A percentile compares a stretch with the other conserved stretches of the same genome.
phyloP scores from a whole-genome alignment of 2,329 filamentous ascomycete species.

The Mycosphaerelloides madeirae region DNA sequence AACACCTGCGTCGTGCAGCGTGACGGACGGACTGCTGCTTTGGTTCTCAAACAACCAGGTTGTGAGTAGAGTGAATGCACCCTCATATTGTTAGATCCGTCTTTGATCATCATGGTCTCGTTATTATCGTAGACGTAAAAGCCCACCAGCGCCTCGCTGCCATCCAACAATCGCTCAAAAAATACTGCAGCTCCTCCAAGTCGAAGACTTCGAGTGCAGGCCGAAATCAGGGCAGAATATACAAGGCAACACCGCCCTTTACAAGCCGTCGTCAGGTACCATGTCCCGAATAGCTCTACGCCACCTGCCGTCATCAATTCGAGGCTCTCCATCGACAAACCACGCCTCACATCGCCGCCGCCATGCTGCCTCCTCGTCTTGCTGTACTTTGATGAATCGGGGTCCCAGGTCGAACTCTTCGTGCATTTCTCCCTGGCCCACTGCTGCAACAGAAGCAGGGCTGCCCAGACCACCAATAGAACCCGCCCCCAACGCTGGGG shows the following conservation, averaged over 20 bases:
- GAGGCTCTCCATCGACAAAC: constrained; percentile 55
- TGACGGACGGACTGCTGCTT: too few relatives aligned
- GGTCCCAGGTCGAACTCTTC: constrained; percentile 98
- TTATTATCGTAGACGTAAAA: background rate
- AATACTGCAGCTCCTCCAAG: constrained; percentile 4
- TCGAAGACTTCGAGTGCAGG: constrained; percentile 20
- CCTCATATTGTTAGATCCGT: too few relatives aligned
- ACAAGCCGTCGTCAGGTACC: constrained; percentile 16
- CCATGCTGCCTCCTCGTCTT: constrained; percentile 90
- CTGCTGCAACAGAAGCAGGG: constrained; percentile 36
- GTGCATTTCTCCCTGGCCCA: constrained; percentile 68
- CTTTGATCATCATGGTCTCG: background rate
- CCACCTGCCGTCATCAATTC: constrained; percentile 72
- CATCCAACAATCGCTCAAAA: constrained; percentile 9
- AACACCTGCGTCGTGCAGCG: too few relatives aligned
- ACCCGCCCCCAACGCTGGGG: constrained; percentile 16
- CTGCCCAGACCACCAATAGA: constrained; percentile 24
- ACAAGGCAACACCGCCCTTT: constrained; percentile 7
- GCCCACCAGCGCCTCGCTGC: too few relatives aligned
- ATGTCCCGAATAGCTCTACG: constrained; percentile 24
- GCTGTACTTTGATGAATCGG: constrained; percentile 82
- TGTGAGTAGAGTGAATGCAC: too few relatives aligned
- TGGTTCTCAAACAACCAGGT: too few relatives aligned
- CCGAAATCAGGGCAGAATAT: constrained; percentile 12
- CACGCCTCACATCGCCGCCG: constrained; percentile 80